phyloP scores from a whole-genome alignment of 1,284 basidiomycete genomes.

The Boletus sp. region DNA sequence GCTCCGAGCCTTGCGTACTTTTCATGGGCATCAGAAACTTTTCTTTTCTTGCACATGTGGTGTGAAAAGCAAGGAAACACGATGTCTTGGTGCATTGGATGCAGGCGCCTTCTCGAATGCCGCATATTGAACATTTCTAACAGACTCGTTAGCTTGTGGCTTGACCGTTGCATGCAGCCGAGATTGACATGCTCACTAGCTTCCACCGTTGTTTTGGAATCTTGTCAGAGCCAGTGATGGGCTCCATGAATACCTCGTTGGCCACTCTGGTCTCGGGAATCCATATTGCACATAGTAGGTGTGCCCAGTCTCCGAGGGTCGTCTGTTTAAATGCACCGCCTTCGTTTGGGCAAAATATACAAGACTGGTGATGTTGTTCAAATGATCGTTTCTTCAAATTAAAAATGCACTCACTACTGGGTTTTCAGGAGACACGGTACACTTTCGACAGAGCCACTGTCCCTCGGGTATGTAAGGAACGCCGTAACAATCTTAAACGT shows the following conservation, averaged over 20 bases:
- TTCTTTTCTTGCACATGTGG: slow-evolving; percentile 90
- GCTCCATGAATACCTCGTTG: slow-evolving; percentile 99
- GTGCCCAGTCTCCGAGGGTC: slow-evolving; percentile 91
- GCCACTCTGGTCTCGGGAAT: slow-evolving; percentile 94
- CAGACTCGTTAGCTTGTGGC: slow-evolving; percentile 17
- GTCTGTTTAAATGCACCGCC: slow-evolving; percentile 99
- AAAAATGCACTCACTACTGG: slow-evolving; percentile 72
- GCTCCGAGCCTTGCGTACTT: slow-evolving; percentile 72
- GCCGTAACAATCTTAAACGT: slow-evolving; percentile 88
- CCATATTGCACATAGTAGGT: slow-evolving; percentile 97
- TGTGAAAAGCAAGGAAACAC: slow-evolving; percentile 95
- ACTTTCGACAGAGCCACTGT: slow-evolving; percentile 99
- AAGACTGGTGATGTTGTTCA: slow-evolving; percentile 58
- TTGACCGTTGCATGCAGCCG: neutral
- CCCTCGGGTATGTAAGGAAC: slow-evolving; percentile 99
- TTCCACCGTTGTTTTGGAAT: slow-evolving; percentile 95
- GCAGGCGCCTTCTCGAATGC: slow-evolving; percentile 84
- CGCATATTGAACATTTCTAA: slow-evolving; percentile 88
- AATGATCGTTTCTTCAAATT: neutral
- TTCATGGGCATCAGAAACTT: slow-evolving; percentile 90
- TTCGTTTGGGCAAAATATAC: slow-evolving; percentile 94
- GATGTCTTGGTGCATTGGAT: slow-evolving; percentile 94
- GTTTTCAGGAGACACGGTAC: slow-evolving; percentile 96
- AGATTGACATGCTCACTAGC: slow-evolving; percentile 60
- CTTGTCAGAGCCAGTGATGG: slow-evolving; percentile 87